Evolutionary conservation across 2,329 filamentous ascomycete species (phyloP).

Genomic region (Talaromyces funiculosus): DNA sequence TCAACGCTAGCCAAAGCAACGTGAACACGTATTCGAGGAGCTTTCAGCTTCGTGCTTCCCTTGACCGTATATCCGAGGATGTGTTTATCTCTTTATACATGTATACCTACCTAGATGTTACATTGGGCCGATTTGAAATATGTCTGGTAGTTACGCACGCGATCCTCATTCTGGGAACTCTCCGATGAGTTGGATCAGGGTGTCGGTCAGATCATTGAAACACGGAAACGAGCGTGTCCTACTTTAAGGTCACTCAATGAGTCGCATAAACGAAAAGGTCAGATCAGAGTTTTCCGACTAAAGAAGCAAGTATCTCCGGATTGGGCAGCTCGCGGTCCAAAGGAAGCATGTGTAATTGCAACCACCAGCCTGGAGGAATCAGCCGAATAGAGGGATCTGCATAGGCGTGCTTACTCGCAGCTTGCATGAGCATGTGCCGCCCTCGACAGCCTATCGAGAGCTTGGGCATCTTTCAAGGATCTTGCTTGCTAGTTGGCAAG

Average conservation of each 20-base stretch:
- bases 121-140: not conserved
- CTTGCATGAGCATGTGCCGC: constrained; percentile 3
- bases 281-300: not conserved
- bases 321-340: not conserved
- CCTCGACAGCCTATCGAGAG: not conserved
- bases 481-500: not conserved
- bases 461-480: not conserved
- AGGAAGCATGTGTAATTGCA: not conserved
- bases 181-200: not conserved
- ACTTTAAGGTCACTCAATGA: not conserved
- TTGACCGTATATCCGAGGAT: not conserved
- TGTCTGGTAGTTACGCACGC: not conserved
- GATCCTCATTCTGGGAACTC: not conserved
- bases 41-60: not conserved
- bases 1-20: not conserved
- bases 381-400: not conserved
- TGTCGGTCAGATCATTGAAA: not conserved
- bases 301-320: not conserved
- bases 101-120: not conserved
- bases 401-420: not conserved
- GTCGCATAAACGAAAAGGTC: not conserved
- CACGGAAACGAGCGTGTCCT: not conserved
- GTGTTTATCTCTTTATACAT: not conserved
- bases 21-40: not conserved
- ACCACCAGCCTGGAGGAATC: not conserved